Evolutionary conservation across 192 early-diverging fungal genomes (phyloP).

Genomic region (Linnemannia exigua): DNA sequence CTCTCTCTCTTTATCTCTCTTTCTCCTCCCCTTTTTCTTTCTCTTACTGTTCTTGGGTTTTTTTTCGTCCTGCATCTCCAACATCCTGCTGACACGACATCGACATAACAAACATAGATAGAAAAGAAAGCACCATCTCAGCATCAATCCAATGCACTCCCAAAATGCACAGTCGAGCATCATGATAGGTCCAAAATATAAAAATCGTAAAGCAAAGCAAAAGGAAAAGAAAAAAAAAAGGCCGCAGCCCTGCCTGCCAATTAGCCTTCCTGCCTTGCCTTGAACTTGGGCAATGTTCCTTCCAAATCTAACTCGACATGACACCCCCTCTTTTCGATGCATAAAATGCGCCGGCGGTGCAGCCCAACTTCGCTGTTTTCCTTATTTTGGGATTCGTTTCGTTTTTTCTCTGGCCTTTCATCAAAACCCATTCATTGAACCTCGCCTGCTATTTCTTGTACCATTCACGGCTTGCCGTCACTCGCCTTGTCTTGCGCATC

Average conservation of each 20-base stretch:
- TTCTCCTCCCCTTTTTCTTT: neutral
- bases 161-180: neutral
- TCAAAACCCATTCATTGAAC: neutral
- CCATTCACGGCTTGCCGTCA: neutral
- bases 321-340: neutral
- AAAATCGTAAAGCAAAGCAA: neutral
- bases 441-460: neutral
- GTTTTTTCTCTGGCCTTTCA: neutral
- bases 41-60: neutral
- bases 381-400: neutral
- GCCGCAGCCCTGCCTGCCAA: neutral
- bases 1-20: neutral
- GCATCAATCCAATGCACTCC: neutral
- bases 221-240: neutral
- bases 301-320: too few relatives aligned
- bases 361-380: neutral
- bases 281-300: too few relatives aligned
- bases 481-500: neutral
- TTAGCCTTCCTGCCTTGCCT: neutral
- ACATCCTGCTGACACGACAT: constrained; percentile 5
- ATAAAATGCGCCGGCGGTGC: constrained; percentile 6
- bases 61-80: constrained; percentile 11
- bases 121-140: neutral
- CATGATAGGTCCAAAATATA: neutral
- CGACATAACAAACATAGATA: neutral